Evolutionary conservation across 75 land plant genomes (phyloP).

Genomic region (Pseudotsuga menziesii): DNA sequence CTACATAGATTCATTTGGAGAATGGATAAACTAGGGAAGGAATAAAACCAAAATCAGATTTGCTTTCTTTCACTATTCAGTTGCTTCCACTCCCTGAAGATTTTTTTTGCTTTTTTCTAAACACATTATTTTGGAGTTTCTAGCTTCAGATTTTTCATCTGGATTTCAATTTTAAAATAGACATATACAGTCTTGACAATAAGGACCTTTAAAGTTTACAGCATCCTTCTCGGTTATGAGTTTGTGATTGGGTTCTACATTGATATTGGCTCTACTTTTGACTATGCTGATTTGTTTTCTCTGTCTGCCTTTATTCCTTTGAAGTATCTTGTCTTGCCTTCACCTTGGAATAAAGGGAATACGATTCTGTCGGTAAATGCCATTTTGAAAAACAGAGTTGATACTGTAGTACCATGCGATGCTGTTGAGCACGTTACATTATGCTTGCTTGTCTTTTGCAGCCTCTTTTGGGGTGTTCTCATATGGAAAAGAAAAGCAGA

Average conservation of each 20-base stretch:
- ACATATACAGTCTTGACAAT: background rate
- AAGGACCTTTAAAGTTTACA: no score
- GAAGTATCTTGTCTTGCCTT: background rate
- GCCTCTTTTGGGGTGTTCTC: constrained; percentile 98
- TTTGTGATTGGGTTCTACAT: background rate
- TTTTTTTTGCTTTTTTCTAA: background rate
- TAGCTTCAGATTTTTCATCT: background rate
- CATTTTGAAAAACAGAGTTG: background rate
- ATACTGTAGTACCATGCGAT: background rate
- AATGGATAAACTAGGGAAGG: background rate
- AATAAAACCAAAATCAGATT: background rate
- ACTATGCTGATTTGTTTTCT: background rate
- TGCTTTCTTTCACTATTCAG: background rate
- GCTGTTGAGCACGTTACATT: constrained; percentile 1
- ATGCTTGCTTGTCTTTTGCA: constrained; percentile 15
- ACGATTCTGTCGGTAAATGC: background rate
- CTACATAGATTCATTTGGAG: background rate
- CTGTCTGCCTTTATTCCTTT: background rate
- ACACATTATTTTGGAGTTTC: background rate
- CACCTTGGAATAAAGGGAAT: background rate
- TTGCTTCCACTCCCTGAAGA: background rate
- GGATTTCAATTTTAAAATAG: background rate
- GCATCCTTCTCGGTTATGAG: background rate
- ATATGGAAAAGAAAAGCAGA: constrained; percentile 97
- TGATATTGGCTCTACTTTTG: background rate